These are phyloP conservation scores for Ehretia macrophylla DNA, from an alignment of 257 asterid species.

Conservation along the genomic window DNA sequence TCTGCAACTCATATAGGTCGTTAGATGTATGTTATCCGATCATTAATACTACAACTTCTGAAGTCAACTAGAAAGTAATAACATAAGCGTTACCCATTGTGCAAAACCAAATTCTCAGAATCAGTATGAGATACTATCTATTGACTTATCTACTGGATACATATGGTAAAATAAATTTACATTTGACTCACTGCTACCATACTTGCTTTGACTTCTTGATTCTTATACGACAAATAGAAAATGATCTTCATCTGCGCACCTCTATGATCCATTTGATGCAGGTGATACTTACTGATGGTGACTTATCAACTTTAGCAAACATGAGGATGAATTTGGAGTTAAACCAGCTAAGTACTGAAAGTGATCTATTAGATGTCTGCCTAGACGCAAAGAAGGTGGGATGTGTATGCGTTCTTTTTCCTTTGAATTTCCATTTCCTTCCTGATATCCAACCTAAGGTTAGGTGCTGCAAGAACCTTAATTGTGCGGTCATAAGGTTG, in stretches of 20 bases:
- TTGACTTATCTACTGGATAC: no score
- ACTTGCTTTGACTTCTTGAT: neutral
- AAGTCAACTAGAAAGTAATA: no score
- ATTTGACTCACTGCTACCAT: no score
- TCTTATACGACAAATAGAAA: neutral
- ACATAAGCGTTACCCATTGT: no score
- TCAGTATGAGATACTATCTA: no score
- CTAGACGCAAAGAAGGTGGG: slow-evolving; percentile 36
- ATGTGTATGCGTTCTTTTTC: neutral
- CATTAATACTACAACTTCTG: no score
- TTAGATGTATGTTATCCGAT: no score
- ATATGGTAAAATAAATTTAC: no score
- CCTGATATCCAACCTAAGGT: neutral
- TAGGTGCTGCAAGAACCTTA: neutral
- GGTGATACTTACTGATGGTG: slow-evolving; percentile 90
- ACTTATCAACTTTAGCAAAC: slow-evolving; percentile 65
- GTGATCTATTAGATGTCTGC: slow-evolving; percentile 14
- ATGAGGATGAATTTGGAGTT: slow-evolving; percentile 79
- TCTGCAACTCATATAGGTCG: neutral
- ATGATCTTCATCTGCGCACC: no score
- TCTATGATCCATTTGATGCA: slow-evolving; percentile 23
- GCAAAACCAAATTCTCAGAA: no score
- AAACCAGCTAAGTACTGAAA: slow-evolving; percentile 40
- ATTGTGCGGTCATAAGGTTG: no score
- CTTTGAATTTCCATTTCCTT: slow-evolving; percentile 3